Evolutionary conservation across 1,139 yeast genomes (phyloP), one percentile per base, ranked within the genome.

Genomic region (Sugiyamaella castrensis): DNA sequence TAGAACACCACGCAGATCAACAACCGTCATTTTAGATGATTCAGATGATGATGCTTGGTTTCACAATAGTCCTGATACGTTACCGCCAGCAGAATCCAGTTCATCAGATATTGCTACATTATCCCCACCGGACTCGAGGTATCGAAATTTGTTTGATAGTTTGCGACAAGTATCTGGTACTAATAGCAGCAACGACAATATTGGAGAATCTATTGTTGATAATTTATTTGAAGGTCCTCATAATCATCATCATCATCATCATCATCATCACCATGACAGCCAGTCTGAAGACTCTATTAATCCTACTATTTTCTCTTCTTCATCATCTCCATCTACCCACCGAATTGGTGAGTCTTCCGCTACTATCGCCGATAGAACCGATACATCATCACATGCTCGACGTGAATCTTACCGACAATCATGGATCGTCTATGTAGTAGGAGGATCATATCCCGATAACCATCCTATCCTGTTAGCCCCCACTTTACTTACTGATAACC

Each of bases 341-440:
- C 19, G n/a, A 34, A 15, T 10, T 15, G 16, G 37, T 34, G 16
- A 34, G 15, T 9, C 37, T 8, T 12, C 42, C 19, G 36, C 29
- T 26, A 6, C 35, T 28, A 8, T 24, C 6, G 30, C 39, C 32
- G 29, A 33, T 12, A 33, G 19, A 15, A 31, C 12, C 5, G 24
- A 28, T 4, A 12, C 36, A n/a, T 8, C 40, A 6, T 34, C 56
- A 2, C 38, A 29, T 29, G 28, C 43, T 16, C 45, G 44, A 12
- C 38, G 47, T 40, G 52, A 49, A 19, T 38, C 42, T 24, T 51
- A 61, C 8, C 55, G 70, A 10, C 64, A 70, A 43, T 71, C 79
- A 2, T 76, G 80, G 80, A 72, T 76, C 26, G 74, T 76, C 13
- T 75, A 74, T 53, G 78, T 76, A 5, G 69, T 75, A 57, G 80